Evolutionary conservation across 208 protist species (phyloP).

Genomic region (Giardia muris): DNA sequence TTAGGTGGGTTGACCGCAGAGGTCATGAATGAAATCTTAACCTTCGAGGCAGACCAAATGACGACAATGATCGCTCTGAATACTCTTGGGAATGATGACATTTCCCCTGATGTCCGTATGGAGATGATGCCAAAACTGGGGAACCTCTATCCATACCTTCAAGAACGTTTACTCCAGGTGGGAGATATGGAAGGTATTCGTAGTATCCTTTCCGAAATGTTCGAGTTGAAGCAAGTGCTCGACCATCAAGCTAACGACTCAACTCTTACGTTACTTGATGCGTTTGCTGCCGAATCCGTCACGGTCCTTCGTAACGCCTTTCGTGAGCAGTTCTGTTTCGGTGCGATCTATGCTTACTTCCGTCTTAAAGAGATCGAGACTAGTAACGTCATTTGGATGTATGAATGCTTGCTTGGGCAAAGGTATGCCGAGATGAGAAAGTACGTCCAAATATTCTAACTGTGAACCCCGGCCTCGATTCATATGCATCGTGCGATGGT

Average conservation of each 20-base stretch:
- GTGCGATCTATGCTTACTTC: neutral
- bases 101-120: neutral
- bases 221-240: neutral
- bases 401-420: neutral
- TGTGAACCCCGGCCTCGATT: neutral
- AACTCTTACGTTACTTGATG: neutral
- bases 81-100: neutral
- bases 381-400: neutral
- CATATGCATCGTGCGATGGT: too few relatives aligned
- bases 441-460: neutral
- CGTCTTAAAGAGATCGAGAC: neutral
- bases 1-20: neutral
- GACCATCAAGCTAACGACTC: neutral
- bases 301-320: neutral
- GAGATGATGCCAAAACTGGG: neutral
- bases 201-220: neutral
- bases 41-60: neutral
- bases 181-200: neutral
- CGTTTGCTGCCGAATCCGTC: neutral
- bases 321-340: neutral
- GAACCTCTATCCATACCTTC: neutral
- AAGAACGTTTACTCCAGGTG: neutral
- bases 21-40: neutral
- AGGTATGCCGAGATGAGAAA: neutral
- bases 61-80: neutral